A percentile compares a stretch with the other conserved stretches of the same genome.
Evolutionary conservation across 2,329 filamentous ascomycete genomes (phyloP).

Genomic region (Fusarium xylarioides): DNA sequence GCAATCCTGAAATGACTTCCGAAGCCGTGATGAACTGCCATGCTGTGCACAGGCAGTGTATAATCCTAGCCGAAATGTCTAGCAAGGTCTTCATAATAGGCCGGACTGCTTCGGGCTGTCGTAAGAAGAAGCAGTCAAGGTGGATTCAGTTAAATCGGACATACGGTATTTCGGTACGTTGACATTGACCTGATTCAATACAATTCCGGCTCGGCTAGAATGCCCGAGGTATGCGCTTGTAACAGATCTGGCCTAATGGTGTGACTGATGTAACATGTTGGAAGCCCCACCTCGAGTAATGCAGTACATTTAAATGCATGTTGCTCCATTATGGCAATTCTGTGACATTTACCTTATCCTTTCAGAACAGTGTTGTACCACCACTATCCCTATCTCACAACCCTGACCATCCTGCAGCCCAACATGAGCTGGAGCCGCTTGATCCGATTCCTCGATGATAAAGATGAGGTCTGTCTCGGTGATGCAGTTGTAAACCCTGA

Average conservation of each 20-base stretch:
- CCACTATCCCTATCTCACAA: too few relatives aligned
- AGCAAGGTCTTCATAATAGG: too few relatives aligned
- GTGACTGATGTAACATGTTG: not conserved
- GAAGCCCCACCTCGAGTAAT: not conserved
- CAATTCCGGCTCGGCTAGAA: not conserved
- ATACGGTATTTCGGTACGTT: not conserved
- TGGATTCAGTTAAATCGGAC: fast-evolving
- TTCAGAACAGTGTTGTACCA: not conserved
- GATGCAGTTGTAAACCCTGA: not conserved
- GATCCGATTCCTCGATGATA: constrained; percentile 3
- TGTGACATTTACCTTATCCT: not conserved
- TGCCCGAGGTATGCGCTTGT: not conserved
- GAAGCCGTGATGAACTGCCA: constrained; percentile 51
- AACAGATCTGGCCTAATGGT: not conserved
- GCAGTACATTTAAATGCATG: not conserved
- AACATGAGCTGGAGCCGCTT: constrained; percentile 10
- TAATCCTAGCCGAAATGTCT: too few relatives aligned
- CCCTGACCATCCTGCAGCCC: not conserved
- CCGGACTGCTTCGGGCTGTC: too few relatives aligned
- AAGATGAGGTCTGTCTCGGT: not conserved
- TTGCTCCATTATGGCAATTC: not conserved
- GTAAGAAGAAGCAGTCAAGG: too few relatives aligned
- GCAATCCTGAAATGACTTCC: too few relatives aligned
- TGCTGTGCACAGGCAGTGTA: not conserved
- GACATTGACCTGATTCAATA: too few relatives aligned